Evolutionary conservation across 306 rosid genomes (phyloP).

Genomic region (Rubus idaeus): DNA sequence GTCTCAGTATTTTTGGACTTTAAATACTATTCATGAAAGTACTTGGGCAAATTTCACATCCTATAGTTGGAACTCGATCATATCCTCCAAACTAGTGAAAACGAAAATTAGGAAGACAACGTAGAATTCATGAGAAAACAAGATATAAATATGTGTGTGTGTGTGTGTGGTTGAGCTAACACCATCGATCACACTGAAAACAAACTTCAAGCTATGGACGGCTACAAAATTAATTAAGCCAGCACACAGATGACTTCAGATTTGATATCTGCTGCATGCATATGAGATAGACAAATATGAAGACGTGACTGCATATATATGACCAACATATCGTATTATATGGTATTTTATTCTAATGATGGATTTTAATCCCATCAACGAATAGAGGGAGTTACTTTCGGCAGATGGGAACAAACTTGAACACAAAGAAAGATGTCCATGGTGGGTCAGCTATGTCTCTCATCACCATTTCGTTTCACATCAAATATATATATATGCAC

Average conservation of each 20-base stretch:
- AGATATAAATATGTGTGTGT: too few species aligned
- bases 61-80: too few species aligned
- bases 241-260: not conserved
- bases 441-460: slow-evolving; percentile 38
- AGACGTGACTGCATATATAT: slow-evolving; percentile 4
- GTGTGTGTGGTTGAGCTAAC: not conserved
- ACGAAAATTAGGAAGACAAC: too few species aligned
- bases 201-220: not conserved
- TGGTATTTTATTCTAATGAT: too few species aligned
- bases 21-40: not conserved
- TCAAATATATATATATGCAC: too few species aligned
- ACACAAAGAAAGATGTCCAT: slow-evolving; percentile 1
- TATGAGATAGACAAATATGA: not conserved
- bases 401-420: not conserved
- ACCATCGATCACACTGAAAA: not conserved
- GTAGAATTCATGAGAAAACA: too few species aligned
- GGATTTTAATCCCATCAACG: not conserved
- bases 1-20: not conserved
- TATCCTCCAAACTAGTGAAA: too few species aligned
- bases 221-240: not conserved
- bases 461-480: not conserved
- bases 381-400: not conserved
- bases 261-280: not conserved
- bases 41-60: not conserved
- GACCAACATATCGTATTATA: too few species aligned